A percentile compares a stretch with the other conserved stretches of the same genome.
phyloP scores from a whole-genome alignment of 2,329 filamentous ascomycete species.

The Penicillium sp. region DNA sequence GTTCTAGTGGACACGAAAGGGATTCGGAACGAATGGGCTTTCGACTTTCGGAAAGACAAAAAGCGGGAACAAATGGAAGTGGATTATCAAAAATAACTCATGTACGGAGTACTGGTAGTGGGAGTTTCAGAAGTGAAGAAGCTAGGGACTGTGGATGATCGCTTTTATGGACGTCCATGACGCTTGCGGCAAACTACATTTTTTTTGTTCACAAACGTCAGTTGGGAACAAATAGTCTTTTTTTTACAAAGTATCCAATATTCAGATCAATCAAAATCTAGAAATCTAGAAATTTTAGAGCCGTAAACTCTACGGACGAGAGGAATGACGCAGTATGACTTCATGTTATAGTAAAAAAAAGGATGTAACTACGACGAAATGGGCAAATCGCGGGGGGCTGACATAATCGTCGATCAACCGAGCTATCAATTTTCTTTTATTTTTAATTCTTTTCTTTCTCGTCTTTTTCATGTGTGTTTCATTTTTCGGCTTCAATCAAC shows the following conservation, averaged over 20 bases:
- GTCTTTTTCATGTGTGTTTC: background rate
- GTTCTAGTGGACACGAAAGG: constrained; percentile 24
- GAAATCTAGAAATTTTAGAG: too few relatives aligned
- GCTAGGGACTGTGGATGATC: background rate
- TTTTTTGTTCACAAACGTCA: too few relatives aligned
- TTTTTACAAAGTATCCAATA: too few relatives aligned
- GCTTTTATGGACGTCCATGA: constrained; percentile 5
- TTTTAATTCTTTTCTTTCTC: background rate
- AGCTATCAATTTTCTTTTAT: background rate
- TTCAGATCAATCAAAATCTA: too few relatives aligned
- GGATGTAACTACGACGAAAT: background rate
- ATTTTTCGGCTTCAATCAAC: constrained; percentile 16
- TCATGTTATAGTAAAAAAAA: constrained; percentile 7
- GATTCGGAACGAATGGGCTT: constrained; percentile 15
- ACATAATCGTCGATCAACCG: constrained; percentile 19
- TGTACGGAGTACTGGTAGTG: background rate
- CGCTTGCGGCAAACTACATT: constrained; percentile 2
- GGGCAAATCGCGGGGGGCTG: constrained; percentile 20
- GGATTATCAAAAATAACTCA: constrained; percentile 7
- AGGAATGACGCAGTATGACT: constrained; percentile 27
- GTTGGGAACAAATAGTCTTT: too few relatives aligned
- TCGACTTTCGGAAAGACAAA: constrained; percentile 9
- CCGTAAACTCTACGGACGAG: constrained; percentile 2
- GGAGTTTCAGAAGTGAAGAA: background rate
- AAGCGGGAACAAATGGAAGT: background rate